A percentile compares a stretch with the other conserved stretches of the same genome.
These are phyloP conservation scores for Kazachstania sp. DNA, from an alignment of 1,139 yeast species.

Conservation along the genomic window DNA sequence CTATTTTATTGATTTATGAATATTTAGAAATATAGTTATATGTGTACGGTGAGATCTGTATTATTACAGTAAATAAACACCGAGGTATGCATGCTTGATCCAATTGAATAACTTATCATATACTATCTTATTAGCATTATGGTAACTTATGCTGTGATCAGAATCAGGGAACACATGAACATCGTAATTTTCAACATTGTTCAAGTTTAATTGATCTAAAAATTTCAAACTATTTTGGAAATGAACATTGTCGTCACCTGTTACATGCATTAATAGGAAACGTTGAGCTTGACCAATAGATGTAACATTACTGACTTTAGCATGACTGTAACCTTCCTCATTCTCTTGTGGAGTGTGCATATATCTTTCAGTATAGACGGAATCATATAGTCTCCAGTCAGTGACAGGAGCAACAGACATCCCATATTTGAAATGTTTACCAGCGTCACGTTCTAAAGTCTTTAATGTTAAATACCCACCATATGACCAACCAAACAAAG, in stretches of 20 bases:
- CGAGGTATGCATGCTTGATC: conserved; percentile 48
- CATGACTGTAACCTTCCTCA: conserved; percentile 44
- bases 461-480: conserved; percentile 74
- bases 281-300: conserved; percentile 42
- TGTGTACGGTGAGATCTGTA: background rate
- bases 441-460: conserved; percentile 57
- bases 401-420: conserved; percentile 79
- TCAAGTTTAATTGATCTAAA: conserved; percentile 52
- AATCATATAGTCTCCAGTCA: conserved; percentile 66
- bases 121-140: conserved; percentile 59
- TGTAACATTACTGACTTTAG: conserved; percentile 45
- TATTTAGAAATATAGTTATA: background rate
- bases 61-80: conserved; percentile 29
- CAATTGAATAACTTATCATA: conserved; percentile 57
- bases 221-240: conserved; percentile 62
- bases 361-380: conserved; percentile 71
- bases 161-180: conserved; percentile 72
- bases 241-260: conserved; percentile 79
- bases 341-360: conserved; percentile 64
- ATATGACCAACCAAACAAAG: conserved; percentile 81
- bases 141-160: conserved; percentile 62
- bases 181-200: conserved; percentile 59
- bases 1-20: background rate
- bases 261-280: conserved; percentile 67
- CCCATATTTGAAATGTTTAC: conserved; percentile 57